Evolutionary conservation across 805 yeast genomes (phyloP), one percentile per base, ranked within the genome.

Genomic region (Candida pseudofarinosa): DNA sequence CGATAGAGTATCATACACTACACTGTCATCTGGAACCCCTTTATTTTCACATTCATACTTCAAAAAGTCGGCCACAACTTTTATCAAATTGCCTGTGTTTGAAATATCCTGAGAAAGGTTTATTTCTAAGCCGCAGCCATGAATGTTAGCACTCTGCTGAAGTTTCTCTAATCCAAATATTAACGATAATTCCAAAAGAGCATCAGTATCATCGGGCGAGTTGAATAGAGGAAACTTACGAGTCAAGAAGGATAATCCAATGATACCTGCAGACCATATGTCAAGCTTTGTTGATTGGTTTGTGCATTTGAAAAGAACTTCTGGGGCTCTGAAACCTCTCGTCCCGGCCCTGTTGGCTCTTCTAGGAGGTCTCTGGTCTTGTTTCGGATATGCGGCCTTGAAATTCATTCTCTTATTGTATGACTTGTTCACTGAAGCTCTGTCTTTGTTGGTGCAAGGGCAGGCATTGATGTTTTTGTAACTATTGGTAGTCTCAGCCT

Each of bases 341-440:
- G 97, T 89, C 6, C 97, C 97, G 14, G 99, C 99, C 53, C 99
- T 80, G 56, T 93, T 93, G 0, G 98, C 98, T 44, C 99, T 76
- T 54, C 96, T 76, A 1, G 93, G 87, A 0, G 95, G 85, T 53
- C 98, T 73, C 39, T 79, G 79, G 65, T 93, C 99, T 53, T 86
- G 87, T 58, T 88, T 88, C 7, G 89, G 85, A 56, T 86, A 88
- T 1, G 97, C 62, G 1, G 74, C 73, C 51, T 72, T 65, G 30
- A 71, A 49, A 41, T 56, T 60, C 19, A 59, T 45, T 45, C 65
- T 44, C 38, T 61, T 60, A 32, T 46, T 46, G 35, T 53, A 51
- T 48, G 33, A 3, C 18, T 31, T 30, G 8, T 40, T 39, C 12
- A 33, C 20, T 13, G 20, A 38, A 17, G 20, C 31, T 19, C 40